Evolutionary conservation across 768 basidiomycete genomes (phyloP).

Genomic region (Mycena leptocephala): DNA sequence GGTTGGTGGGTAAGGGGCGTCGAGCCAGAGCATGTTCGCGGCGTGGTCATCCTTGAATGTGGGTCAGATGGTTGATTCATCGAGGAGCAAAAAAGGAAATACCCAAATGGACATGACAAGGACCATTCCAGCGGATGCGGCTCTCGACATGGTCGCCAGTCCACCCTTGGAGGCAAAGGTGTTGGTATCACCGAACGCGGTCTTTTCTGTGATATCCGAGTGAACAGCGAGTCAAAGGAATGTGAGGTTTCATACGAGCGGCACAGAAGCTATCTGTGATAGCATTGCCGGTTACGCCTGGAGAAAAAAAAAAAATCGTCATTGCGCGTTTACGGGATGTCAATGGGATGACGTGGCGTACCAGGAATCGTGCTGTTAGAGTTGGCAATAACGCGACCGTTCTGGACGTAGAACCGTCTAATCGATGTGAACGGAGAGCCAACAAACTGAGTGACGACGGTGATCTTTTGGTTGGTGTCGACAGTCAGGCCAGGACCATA

Average conservation of each 20-base stretch:
- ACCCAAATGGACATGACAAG: neutral
- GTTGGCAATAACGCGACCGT: conserved; percentile 59
- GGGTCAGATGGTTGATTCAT: neutral
- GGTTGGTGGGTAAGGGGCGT: neutral
- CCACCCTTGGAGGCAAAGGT: conserved; percentile 53
- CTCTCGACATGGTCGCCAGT: conserved; percentile 36
- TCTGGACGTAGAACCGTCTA: conserved; percentile 61
- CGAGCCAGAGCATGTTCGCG: neutral
- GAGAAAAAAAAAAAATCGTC: conserved; percentile 43
- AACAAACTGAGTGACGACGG: conserved; percentile 54
- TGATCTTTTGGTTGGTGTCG: conserved; percentile 58
- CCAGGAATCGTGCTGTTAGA: conserved; percentile 42
- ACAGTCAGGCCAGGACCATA: conserved; percentile 57
- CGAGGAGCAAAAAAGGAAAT: neutral
- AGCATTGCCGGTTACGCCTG: conserved; percentile 52
- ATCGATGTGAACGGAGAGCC: conserved; percentile 59
- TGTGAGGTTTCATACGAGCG: conserved; percentile 44
- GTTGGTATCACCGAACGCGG: conserved; percentile 56
- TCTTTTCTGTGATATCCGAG: conserved; percentile 36
- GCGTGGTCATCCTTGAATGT: neutral
- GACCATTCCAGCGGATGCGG: neutral
- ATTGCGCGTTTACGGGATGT: neutral
- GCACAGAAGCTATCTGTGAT: conserved; percentile 60
- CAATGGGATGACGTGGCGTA: neutral
- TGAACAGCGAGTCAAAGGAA: neutral